These are phyloP conservation scores for Ganoderma leucocontextum DNA, from an alignment of 1,284 basidiomycete species.

Conservation along the genomic window DNA sequence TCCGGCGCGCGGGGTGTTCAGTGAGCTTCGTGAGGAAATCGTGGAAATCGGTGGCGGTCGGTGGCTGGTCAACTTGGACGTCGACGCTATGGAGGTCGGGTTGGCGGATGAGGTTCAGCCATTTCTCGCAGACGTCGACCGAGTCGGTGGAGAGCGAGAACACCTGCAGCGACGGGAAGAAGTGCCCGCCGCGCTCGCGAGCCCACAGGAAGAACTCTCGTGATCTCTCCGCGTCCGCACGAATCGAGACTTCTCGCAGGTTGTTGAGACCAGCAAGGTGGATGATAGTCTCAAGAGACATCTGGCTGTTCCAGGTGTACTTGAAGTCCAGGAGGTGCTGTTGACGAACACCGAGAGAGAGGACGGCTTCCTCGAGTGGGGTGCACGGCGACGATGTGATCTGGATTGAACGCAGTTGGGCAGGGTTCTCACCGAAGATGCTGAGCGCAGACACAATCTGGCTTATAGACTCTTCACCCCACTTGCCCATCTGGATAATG, in stretches of 20 bases:
- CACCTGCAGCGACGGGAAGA: slow-evolving; percentile 23
- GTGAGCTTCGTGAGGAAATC: slow-evolving; percentile 23
- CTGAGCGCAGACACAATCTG: slow-evolving; percentile 21
- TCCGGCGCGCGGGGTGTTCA: slow-evolving; percentile 3
- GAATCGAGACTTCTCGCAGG: slow-evolving; percentile 20
- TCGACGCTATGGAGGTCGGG: slow-evolving; percentile 16
- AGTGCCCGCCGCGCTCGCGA: slow-evolving; percentile 4
- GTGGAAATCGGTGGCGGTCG: slow-evolving; percentile 18
- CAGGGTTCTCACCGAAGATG: slow-evolving; percentile 13
- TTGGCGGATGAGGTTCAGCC: slow-evolving; percentile 23
- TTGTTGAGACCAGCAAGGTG: slow-evolving; percentile 18
- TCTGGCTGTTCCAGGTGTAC: slow-evolving; percentile 16
- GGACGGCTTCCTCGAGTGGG: slow-evolving; percentile 20
- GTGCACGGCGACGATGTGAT: slow-evolving; percentile 6
- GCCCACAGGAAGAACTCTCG: slow-evolving; percentile 11
- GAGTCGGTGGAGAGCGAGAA: slow-evolving; percentile 20
- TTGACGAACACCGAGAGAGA: slow-evolving; percentile 16
- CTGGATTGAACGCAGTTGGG: slow-evolving; percentile 23
- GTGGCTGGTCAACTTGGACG: slow-evolving; percentile 13
- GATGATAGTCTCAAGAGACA: slow-evolving; percentile 17
- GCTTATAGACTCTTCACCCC: slow-evolving; percentile 7
- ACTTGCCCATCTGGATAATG: slow-evolving; percentile 5
- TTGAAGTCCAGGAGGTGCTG: slow-evolving; percentile 18
- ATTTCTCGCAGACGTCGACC: slow-evolving; percentile 14
- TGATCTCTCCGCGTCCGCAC: slow-evolving; percentile 13